phyloP scores from a whole-genome alignment of 1,284 basidiomycete genomes.

The Ceratobasidium sp. region DNA sequence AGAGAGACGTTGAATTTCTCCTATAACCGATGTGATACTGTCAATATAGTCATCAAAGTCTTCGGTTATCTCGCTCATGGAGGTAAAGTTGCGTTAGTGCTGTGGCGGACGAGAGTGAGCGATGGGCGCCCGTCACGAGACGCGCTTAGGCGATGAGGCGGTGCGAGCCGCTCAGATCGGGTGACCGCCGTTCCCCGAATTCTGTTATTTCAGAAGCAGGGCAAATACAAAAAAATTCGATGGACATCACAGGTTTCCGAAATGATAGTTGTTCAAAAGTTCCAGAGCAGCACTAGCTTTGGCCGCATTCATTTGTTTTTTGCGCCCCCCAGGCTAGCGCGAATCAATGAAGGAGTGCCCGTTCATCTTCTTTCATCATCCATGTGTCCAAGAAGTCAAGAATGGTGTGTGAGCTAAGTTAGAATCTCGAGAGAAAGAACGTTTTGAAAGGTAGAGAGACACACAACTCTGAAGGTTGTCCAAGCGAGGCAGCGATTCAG shows the following conservation, averaged over 20 bases:
- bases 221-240: background rate
- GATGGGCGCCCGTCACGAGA: constrained; percentile 5
- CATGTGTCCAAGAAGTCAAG: too few relatives aligned
- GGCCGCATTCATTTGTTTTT: too few relatives aligned
- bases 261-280: too few relatives aligned
- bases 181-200: background rate
- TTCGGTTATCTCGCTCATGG: background rate
- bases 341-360: too few relatives aligned
- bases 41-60: constrained; percentile 27
- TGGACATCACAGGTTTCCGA: background rate
- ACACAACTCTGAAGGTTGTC: too few relatives aligned
- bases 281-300: too few relatives aligned
- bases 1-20: constrained; percentile 6
- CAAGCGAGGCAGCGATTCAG: too few relatives aligned
- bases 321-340: too few relatives aligned
- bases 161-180: background rate
- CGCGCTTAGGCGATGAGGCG: background rate
- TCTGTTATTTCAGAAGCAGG: background rate
- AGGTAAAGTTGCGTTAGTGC: background rate
- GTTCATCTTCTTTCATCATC: too few relatives aligned
- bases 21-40: background rate
- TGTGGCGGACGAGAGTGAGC: constrained; percentile 10
- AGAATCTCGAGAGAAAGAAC: too few relatives aligned
- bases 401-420: too few relatives aligned
- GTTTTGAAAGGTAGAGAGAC: too few relatives aligned